Evolutionary conservation across 805 yeast genomes (phyloP), one percentile per base, ranked within the genome.

Genomic region (Nakazawaea ernobii): DNA sequence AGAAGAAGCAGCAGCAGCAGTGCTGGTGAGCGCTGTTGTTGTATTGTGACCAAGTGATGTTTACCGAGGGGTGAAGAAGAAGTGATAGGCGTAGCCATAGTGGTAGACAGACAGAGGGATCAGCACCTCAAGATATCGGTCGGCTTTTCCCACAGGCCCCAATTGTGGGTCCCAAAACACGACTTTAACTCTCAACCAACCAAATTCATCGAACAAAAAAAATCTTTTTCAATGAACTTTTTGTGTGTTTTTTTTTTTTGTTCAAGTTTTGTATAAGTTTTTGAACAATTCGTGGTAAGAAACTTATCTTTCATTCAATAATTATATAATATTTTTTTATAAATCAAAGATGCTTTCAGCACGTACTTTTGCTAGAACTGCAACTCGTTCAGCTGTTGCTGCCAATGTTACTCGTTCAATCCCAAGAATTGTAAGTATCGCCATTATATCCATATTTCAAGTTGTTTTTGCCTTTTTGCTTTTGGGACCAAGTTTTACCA

Each of bases 351-450:
- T 86, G 94, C 84, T 86, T 77, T 83, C 91, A 65, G 79, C 82
- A 68, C 89, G 94, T 80, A 80, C 90, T 71, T 79, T 82, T 73
- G 76, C 84, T 70, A 86, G 91, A 77, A 79, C 87, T 68, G 89
- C 89, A 69, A 79, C 87, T 68, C 85, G 88, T 76, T 77, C 88
- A 66, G 84, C 84, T 65, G 74, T 74, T 65, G 73, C 77, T 59
- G 74, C 74, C 60, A 73, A 73, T 67, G 64, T 71, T 60, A 72
- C 72, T 55, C 68, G 71, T 62, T 63, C 68, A 50, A 62, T 64
- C 57, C 70, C 71, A 60, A 68, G 70, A 60, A 60, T 69, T 54
- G 77, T 73, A 69, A 63, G 78, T 73, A 59, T 48, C 28, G 11
- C 9, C 29, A 4, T n/a, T 32, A 29, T 27, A 30, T 15, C 36